Evolutionary conservation across 2,329 filamentous ascomycete species (phyloP).

Genomic region (Paecilomyces variotii): DNA sequence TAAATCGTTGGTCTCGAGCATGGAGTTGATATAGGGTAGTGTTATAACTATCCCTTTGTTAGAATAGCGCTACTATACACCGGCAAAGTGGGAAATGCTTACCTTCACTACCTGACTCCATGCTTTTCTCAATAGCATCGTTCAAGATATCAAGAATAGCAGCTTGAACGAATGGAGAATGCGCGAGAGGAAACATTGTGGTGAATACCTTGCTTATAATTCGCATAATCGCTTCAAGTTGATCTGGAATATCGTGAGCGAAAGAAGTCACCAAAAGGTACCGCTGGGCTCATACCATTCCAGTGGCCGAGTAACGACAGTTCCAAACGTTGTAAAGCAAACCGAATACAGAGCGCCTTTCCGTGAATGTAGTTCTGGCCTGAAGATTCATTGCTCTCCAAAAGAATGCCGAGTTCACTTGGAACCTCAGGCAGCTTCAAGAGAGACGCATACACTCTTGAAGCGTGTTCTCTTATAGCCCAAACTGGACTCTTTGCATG

Average conservation of each 20-base stretch:
- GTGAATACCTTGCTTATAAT: slow-evolving; percentile 18
- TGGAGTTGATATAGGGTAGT: slow-evolving; percentile 10
- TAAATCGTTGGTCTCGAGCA: slow-evolving; percentile 19
- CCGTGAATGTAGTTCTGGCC: slow-evolving; percentile 35
- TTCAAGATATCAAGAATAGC: slow-evolving; percentile 30
- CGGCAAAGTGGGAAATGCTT: slow-evolving; percentile 2
- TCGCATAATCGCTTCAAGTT: slow-evolving; percentile 16
- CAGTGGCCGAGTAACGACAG: slow-evolving; percentile 25
- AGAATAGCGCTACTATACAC: background rate
- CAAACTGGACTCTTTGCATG: slow-evolving; percentile 38
- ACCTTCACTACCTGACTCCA: slow-evolving; percentile 24
- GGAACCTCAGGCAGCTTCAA: slow-evolving; percentile 26
- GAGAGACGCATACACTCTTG: slow-evolving; percentile 34
- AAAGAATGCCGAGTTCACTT: slow-evolving; percentile 17
- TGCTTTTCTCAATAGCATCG: slow-evolving; percentile 25
- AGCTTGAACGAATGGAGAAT: slow-evolving; percentile 27
- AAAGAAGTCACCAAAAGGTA: slow-evolving; percentile 6
- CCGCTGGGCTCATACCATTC: slow-evolving; percentile 18
- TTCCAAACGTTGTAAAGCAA: slow-evolving; percentile 28
- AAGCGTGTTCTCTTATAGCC: slow-evolving; percentile 40
- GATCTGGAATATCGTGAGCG: slow-evolving; percentile 15
- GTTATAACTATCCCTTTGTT: slow-evolving; percentile 10
- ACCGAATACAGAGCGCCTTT: slow-evolving; percentile 30
- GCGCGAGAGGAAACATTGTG: slow-evolving; percentile 18
- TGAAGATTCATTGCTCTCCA: slow-evolving; percentile 9